Evolutionary conservation across 345 rosid species (phyloP).

Genomic region (Acer saccharum): DNA sequence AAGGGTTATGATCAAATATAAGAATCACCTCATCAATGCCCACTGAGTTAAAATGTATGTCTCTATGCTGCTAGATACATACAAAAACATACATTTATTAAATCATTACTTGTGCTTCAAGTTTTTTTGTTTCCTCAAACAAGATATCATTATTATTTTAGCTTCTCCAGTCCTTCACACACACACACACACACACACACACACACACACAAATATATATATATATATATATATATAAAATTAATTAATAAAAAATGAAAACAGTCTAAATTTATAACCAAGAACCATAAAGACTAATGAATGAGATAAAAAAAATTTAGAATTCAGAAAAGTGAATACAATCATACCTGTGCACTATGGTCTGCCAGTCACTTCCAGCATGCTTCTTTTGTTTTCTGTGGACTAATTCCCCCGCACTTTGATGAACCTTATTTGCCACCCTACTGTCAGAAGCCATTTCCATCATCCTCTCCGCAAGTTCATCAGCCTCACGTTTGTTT

Average conservation of each 20-base stretch:
- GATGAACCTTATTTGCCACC: conserved; percentile 41
- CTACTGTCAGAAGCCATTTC: conserved; percentile 67
- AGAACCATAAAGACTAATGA: conserved; percentile 15
- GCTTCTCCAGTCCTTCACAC: neutral
- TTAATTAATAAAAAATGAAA: neutral
- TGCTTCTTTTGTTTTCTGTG: conserved; percentile 38
- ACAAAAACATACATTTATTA: neutral
- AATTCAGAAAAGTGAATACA: conserved; percentile 4
- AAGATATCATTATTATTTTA: neutral
- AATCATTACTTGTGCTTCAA: neutral
- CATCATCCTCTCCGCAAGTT: conserved; percentile 84
- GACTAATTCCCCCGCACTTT: conserved; percentile 27
- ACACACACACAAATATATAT: too few species aligned
- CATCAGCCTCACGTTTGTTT: conserved; percentile 70
- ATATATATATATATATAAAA: too few species aligned
- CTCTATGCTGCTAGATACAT: neutral
- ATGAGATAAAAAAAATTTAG: neutral
- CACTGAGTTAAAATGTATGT: neutral
- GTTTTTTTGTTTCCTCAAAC: conserved; percentile 17
- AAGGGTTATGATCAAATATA: neutral
- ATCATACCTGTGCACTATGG: conserved; percentile 68
- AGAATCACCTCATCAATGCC: neutral
- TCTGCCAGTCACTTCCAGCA: conserved; percentile 61
- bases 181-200: too few species aligned
- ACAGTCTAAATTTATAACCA: conserved; percentile 10